These are phyloP conservation scores for Pyrenula aspistea DNA, from an alignment of 495 filamentous ascomycete genomes.

Conservation along the genomic window DNA sequence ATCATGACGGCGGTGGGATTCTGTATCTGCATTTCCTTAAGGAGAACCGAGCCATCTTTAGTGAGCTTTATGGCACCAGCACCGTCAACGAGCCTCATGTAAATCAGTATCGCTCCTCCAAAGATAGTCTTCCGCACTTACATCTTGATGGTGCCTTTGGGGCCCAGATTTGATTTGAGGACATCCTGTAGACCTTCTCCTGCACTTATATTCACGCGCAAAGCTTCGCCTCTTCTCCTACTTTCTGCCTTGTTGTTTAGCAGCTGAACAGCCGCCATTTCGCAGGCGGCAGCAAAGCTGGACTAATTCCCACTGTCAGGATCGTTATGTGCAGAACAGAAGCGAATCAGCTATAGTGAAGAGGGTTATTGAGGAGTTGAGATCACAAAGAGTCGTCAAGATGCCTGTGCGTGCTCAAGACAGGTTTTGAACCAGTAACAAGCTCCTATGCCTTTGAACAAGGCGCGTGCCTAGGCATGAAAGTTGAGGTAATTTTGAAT, in stretches of 20 bases:
- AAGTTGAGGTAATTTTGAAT: neutral
- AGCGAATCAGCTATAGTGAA: neutral
- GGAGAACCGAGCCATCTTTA: constrained; percentile 92
- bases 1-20: constrained; percentile 97
- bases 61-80: constrained; percentile 95
- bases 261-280: constrained; percentile 41
- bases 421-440: neutral
- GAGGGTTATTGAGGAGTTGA: neutral
- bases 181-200: constrained; percentile 95
- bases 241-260: constrained; percentile 98
- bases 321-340: neutral
- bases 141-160: constrained; percentile 95
- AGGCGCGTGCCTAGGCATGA: neutral
- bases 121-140: constrained; percentile 22
- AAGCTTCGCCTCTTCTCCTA: constrained; percentile 88
- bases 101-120: constrained; percentile 1
- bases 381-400: neutral
- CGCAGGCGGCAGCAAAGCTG: neutral
- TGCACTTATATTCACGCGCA: constrained; percentile 90
- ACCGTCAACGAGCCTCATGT: constrained; percentile 79
- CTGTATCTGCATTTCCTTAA: constrained; percentile 92
- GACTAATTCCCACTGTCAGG: neutral
- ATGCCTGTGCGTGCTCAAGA: neutral
- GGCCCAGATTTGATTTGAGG: constrained; percentile 89
- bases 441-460: neutral